Base-by-base conservation (phyloP, 1,284 basidiomycete species). In the Fistulina hepatica region DNA sequence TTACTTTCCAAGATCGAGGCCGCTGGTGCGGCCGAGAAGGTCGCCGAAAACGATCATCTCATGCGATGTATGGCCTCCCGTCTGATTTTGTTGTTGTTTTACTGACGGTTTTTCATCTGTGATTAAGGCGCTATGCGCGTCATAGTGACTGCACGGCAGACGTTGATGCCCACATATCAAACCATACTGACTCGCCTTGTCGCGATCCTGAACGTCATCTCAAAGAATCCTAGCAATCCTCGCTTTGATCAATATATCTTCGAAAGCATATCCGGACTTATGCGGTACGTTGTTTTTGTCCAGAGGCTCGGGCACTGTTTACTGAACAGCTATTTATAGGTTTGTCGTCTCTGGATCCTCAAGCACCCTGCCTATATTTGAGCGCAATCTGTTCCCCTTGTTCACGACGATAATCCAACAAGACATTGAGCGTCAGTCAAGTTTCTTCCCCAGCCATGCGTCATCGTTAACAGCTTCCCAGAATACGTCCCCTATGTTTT, bases 401-500 rank as follows among this genome's bases (percentile, higher is more conserved):
- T 93, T 95, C 53, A 92, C 85, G 6, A 58, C 80, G 44, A 92
- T 97, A 52, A 61, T 99, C 4, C 79, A 90, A 48, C 77, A 90
- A 51, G 94, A 98, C 48, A 90, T 97, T 20, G 81, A 89, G 47
- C 88, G 90, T 92, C 50, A 47, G 77, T 63, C 4, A 8, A 21
- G 21, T n/a, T 35, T 33, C 7, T 33, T 10, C 6, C 2, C 28
- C 39, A n/a, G 13, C 26, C 15, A 15, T 15, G 3, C 2, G 17
- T 7, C 24, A n/a, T 7, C 8, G 30, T 22, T 22, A 19, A 30
- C 22, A 37, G n/a, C 37, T 21, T 30, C 22, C 5, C 40, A 90
- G 94, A 97, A 63, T 98, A 97, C 56, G 84, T 95, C 37, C 94
- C 94, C 2, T 99, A 94, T 56, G 85, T 90, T 36, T 97, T 98